Conservation (phyloP, 2,329 filamentous ascomycete species). For the Zopfia rhizophila region DNA sequence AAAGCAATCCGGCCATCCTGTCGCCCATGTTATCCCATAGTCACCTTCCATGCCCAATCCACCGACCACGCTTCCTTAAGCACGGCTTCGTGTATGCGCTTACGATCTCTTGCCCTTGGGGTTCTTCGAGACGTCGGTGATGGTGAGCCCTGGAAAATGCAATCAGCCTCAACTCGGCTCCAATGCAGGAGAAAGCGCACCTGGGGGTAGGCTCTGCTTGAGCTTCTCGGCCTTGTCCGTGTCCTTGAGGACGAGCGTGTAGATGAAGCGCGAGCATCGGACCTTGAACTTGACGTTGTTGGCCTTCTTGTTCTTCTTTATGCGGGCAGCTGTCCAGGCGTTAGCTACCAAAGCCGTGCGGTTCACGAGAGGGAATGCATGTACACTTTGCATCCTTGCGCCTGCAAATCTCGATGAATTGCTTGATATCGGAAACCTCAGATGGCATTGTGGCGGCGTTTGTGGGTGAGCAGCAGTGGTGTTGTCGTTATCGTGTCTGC, state of each 20-base stretch:
- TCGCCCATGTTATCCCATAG: background rate
- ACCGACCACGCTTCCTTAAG: no score
- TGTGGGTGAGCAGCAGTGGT: conserved; percentile 34
- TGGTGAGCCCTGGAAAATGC: conserved; percentile 62
- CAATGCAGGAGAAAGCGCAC: conserved; percentile 66
- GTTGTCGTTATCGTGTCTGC: conserved; percentile 27
- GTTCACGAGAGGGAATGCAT: conserved; percentile 55
- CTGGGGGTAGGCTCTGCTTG: conserved; percentile 97
- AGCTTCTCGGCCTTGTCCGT: conserved; percentile 99
- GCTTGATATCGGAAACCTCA: conserved; percentile 98
- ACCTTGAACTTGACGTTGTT: conserved; percentile 99
- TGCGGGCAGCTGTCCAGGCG: conserved; percentile 58
- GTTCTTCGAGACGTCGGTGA: conserved; percentile 73
- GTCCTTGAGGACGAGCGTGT: conserved; percentile 99
- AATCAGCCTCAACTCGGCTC: conserved; percentile 17
- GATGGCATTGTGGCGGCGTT: conserved; percentile 87
- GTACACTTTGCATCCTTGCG: conserved; percentile 99
- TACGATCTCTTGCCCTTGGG: conserved; percentile 61
- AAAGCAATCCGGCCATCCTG: conserved; percentile 34
- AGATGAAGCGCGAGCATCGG: conserved; percentile 94
- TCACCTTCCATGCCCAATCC: conserved; percentile 4
- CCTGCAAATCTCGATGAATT: conserved; percentile 99
- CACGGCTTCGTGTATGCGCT: conserved; percentile 37
- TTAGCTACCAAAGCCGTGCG: conserved; percentile 6
- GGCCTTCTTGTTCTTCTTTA: conserved; percentile 89